A percentile compares a stretch with the other conserved stretches of the same genome.
Evolutionary conservation across 2,329 filamentous ascomycete species (phyloP).

Genomic region (Penicillium sp.): DNA sequence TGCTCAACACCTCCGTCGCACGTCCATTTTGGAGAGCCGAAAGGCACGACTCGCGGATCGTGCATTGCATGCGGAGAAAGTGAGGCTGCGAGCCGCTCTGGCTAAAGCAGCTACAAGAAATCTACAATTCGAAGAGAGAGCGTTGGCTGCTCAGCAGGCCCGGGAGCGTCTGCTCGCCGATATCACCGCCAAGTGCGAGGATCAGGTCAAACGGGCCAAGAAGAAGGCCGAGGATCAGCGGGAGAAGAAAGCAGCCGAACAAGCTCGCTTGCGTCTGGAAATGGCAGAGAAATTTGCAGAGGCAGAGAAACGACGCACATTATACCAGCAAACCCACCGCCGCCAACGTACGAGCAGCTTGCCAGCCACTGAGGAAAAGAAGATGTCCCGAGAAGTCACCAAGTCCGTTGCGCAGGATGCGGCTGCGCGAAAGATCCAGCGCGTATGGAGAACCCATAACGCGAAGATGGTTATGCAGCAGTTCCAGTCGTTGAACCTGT

Average conservation of each 20-base stretch:
- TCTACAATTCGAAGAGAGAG: constrained; percentile 61
- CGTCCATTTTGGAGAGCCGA: constrained; percentile 64
- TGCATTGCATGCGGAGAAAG: constrained; percentile 65
- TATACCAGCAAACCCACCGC: constrained; percentile 50
- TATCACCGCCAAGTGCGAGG: constrained; percentile 64
- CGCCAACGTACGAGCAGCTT: constrained; percentile 55
- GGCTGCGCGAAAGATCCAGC: constrained; percentile 59
- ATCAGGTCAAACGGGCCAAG: constrained; percentile 65
- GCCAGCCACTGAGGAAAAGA: constrained; percentile 47
- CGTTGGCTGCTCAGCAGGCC: constrained; percentile 62
- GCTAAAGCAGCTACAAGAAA: constrained; percentile 59
- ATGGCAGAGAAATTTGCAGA: constrained; percentile 67
- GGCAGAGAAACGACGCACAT: constrained; percentile 57
- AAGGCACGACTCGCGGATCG: constrained; percentile 65
- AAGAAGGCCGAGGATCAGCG: constrained; percentile 66
- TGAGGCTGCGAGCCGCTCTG: constrained; percentile 61
- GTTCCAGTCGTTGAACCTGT: constrained; percentile 55
- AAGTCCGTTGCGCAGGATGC: constrained; percentile 50
- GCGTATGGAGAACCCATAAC: constrained; percentile 55
- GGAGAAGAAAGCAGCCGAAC: constrained; percentile 62
- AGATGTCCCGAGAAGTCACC: constrained; percentile 35
- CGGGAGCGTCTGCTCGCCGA: constrained; percentile 64
- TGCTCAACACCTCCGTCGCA: constrained; percentile 64
- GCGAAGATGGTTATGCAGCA: constrained; percentile 51
- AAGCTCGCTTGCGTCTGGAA: constrained; percentile 58